Base-by-base conservation (phyloP, 2,329 filamentous ascomycete genomes). In the Rhinocladiella mackenziei region DNA sequence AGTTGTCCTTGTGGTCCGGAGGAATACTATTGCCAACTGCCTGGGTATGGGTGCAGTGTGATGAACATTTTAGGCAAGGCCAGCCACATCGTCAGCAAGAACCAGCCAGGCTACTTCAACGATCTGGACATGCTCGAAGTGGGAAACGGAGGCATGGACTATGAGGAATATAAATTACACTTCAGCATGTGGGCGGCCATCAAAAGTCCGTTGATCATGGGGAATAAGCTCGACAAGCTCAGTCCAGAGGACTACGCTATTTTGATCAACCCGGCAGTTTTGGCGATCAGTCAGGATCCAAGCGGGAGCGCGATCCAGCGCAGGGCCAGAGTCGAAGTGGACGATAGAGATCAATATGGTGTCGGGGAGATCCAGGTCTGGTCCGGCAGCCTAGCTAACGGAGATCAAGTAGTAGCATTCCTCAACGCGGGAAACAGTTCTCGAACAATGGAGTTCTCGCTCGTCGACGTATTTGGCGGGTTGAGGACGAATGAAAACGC, bases 61-160 rank as follows among this genome's bases (percentile, higher is more conserved):
- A 67, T 74, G 62, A 73, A 73, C 45, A 74, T 74, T 26, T 55
- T 74, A 6, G 71, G 71, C 54, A 74, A 74, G 56, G 68, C 70
- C 45, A 64, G 65, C 0, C 60, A 65, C 2, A 66, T 69, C 39
- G 58, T 59, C 6, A 62, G 62, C 14, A 68, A 70, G 43, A 64
- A 62, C 3, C 48, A 53, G 29, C 14, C 14, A 7, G 29, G 29
- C 29, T 69, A 65, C 31, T 73, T 68, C 62, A 73, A 73, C 53
- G 72, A 74, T 49, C 40, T 48, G 18, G 47, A 55, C 31, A 57
- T 53, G 49, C 49, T 59, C 5, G 71, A 74, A 49, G 64, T 75
- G 5, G 71, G 72, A 29, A 72, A 73, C 46, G 65, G 65, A 11
- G 62, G 61, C 8, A 56, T 67, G 50, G 56, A 56, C 15, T 69